Evolutionary conservation across 495 filamentous ascomycete species (phyloP).

Genomic region (Ramalina intermedia): DNA sequence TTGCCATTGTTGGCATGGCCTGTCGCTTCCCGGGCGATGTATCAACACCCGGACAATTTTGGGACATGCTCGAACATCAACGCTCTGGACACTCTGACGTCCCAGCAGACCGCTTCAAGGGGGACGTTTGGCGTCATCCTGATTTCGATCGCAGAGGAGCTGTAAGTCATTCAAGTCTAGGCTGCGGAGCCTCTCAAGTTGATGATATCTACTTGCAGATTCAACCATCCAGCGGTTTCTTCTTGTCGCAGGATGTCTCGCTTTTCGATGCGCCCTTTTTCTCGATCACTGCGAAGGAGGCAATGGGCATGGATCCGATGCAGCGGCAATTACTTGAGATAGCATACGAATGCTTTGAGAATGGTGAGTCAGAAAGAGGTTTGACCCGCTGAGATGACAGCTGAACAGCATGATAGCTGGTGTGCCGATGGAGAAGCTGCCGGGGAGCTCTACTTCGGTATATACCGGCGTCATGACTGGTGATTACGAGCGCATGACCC

Average conservation of each 20-base stretch:
- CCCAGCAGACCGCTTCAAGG: slow-evolving; percentile 18
- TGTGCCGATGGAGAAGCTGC: not conserved
- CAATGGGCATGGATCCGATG: slow-evolving; percentile 34
- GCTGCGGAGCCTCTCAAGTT: too few relatives aligned
- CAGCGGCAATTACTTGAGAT: slow-evolving; percentile 42
- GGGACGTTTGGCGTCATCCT: slow-evolving; percentile 15
- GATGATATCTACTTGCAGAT: too few relatives aligned
- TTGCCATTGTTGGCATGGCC: slow-evolving; percentile 35
- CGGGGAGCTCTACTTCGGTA: slow-evolving; percentile 4
- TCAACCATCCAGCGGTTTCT: slow-evolving; percentile 19
- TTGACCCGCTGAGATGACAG: not conserved
- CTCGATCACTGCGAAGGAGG: slow-evolving; percentile 35
- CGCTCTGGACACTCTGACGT: slow-evolving; percentile 20
- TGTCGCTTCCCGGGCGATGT: slow-evolving; percentile 36
- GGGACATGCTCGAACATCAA: slow-evolving; percentile 32
- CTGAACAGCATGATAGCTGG: slow-evolving; percentile 26
- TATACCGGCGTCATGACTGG: slow-evolving; percentile 1
- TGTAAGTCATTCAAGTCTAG: slow-evolving; percentile 7
- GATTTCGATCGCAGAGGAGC: slow-evolving; percentile 9
- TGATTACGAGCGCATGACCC: slow-evolving; percentile 5
- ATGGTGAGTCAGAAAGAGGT: slow-evolving; percentile 12
- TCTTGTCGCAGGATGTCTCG: slow-evolving; percentile 22
- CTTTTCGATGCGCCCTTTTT: slow-evolving; percentile 36
- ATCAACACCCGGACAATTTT: slow-evolving; percentile 39
- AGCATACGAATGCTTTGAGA: slow-evolving; percentile 47